phyloP scores from a whole-genome alignment of 139 green algal species.

The Zygnema cylindricum region DNA sequence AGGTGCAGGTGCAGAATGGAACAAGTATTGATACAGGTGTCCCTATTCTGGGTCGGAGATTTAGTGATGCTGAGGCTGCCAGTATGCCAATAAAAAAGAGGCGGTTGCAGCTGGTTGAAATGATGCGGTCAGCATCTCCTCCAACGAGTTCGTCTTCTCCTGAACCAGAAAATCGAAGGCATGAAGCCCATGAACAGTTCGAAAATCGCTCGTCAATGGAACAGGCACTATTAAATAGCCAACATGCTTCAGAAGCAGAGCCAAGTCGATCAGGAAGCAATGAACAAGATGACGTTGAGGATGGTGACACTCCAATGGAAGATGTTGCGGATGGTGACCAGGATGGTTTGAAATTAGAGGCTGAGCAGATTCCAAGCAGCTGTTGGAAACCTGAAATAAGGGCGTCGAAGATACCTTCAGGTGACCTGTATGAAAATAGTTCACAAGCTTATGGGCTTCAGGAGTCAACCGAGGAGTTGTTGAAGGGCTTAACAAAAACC shows the following conservation, averaged over 20 bases:
- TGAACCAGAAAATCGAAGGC: not conserved
- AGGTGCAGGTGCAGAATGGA: not conserved
- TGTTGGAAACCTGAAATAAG: too few relatives aligned
- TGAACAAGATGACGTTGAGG: not conserved
- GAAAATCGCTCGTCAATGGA: too few relatives aligned
- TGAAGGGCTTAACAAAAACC: too few relatives aligned
- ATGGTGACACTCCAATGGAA: conserved; percentile 13
- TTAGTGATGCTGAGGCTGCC: conserved; percentile 21
- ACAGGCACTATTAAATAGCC: too few relatives aligned
- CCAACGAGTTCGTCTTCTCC: not conserved
- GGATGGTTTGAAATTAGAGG: not conserved
- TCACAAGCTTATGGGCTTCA: too few relatives aligned
- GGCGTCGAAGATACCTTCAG: too few relatives aligned
- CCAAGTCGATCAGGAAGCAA: not conserved
- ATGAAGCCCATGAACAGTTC: not conserved
- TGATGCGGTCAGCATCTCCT: not conserved
- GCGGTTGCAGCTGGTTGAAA: conserved; percentile 13
- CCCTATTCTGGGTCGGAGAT: conserved; percentile 21
- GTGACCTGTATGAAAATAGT: too few relatives aligned
- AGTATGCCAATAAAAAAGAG: conserved; percentile 35
- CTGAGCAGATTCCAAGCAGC: too few relatives aligned
- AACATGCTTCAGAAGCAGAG: not conserved
- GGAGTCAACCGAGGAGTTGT: too few relatives aligned
- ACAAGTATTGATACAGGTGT: not conserved
- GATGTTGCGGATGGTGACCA: not conserved